Percentiles rank a stretch among this genome's conserved stretches.
Evolutionary conservation across 2,329 filamentous ascomycete species (phyloP).

Genomic region (Eurotiales sp.): DNA sequence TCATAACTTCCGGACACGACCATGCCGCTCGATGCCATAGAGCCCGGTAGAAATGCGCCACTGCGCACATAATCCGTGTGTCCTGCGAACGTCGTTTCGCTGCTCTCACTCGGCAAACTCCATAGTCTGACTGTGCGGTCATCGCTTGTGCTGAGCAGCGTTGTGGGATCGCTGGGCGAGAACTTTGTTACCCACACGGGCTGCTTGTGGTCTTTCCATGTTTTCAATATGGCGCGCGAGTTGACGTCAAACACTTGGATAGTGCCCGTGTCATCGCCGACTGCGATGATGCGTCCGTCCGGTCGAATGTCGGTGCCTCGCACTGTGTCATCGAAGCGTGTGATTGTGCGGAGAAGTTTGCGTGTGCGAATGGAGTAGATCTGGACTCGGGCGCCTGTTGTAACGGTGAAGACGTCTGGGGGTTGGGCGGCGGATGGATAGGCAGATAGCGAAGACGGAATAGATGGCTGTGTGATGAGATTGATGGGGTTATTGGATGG

Average conservation of each 20-base stretch:
- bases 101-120: conserved; percentile 80
- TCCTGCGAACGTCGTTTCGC: conserved; percentile 73
- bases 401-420: conserved; percentile 73
- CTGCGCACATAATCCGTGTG: conserved; percentile 90
- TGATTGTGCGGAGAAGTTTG: conserved; percentile 90
- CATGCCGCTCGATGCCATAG: conserved; percentile 61
- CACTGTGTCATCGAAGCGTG: conserved; percentile 86
- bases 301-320: conserved; percentile 83
- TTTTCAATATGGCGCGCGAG: conserved; percentile 87
- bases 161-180: conserved; percentile 82
- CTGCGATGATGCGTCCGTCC: conserved; percentile 84
- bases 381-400: conserved; percentile 89
- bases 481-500: conserved; percentile 87
- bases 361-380: conserved; percentile 89
- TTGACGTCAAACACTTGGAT: conserved; percentile 94
- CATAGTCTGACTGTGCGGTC: conserved; percentile 90
- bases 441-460: conserved; percentile 41
- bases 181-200: conserved; percentile 90
- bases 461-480: conserved; percentile 71
- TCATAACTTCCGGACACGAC: conserved; percentile 92
- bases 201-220: conserved; percentile 91
- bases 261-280: conserved; percentile 84
- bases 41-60: conserved; percentile 76
- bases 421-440: conserved; percentile 45
- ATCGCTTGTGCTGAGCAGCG: conserved; percentile 83